Evolutionary conservation across 768 basidiomycete species (phyloP), one percentile per base, ranked within the genome.

Genomic region (Kwoniella pini): DNA sequence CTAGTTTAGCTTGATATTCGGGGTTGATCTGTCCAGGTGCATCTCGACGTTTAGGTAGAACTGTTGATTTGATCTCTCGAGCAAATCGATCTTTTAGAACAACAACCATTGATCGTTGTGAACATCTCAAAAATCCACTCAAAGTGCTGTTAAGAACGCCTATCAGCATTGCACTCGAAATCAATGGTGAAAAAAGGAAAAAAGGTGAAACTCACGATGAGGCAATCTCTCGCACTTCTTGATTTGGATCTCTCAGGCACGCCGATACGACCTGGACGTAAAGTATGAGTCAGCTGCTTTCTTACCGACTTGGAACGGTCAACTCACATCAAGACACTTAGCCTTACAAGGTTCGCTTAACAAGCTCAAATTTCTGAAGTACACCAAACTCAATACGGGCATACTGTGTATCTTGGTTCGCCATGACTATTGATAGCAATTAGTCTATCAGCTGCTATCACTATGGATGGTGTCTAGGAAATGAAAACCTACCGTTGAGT

Each of bases 151-250:
- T n/a, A n/a, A n/a, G n/a, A n/a, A n/a, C n/a, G n/a, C n/a, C n/a
- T 67, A 27, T 70, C 67, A 11, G 73, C 67, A 33, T 2, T 48
- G 30, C 3, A 13, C 10, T 44, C 11, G 24, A n/a, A 21, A 9
- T 6, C 6, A 38, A 22, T 24, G 26, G 13, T 44, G 7, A n/a
- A 22, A 21, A 10, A 7, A 4, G 19, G 24, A 42, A 24, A 22
- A 22, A 42, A 11, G 26, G 19, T 22, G 33, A 38, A 43, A 66
- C 77, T 63, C 53, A 78, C 79, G 87, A 87, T 4, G 90, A 89
- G 22, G 90, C 89, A 85, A 89, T 92, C 77, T 91, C 89, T 64
- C 92, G 84, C 39, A 96, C 92, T 79, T 96, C 92, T 43, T 92
- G 87, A 70, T 93, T 94, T 75, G 91, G 90, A 75, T 96, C 92